Percentiles rank a stretch among this genome's conserved stretches.
Conservation (phyloP, 495 filamentous ascomycete species). For the Collariella sp. region DNA sequence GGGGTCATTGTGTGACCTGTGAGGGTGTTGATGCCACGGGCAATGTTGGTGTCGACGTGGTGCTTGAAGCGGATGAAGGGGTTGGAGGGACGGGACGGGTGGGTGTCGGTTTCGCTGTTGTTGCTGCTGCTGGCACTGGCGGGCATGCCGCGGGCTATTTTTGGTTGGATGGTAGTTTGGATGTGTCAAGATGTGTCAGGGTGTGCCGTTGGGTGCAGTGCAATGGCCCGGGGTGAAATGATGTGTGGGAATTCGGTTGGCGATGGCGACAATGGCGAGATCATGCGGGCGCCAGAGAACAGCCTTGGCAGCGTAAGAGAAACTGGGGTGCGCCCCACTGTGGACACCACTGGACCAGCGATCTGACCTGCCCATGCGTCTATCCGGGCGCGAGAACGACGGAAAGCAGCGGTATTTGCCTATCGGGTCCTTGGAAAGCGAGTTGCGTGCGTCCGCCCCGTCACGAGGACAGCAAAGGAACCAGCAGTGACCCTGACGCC, state of each 20-base stretch:
- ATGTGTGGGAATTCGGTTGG: no score
- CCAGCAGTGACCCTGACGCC: background rate
- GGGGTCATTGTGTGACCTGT: slow-evolving; percentile 8
- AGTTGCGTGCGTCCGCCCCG: background rate
- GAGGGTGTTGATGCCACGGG: slow-evolving; percentile 29
- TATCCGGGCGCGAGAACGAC: background rate
- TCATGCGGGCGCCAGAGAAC: no score
- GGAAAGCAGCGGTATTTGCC: slow-evolving; percentile 2
- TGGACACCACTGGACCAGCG: background rate
- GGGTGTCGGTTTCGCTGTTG: no score
- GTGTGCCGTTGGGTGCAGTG: no score
- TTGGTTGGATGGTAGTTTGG: background rate
- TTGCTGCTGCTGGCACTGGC: slow-evolving; percentile 20
- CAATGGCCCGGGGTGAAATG: background rate
- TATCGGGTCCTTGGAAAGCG: background rate
- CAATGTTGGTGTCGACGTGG: slow-evolving; percentile 33
- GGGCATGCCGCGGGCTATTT: slow-evolving; percentile 9
- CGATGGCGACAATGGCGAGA: no score
- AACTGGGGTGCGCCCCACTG: background rate
- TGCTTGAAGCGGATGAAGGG: slow-evolving; percentile 40
- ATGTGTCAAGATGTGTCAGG: background rate
- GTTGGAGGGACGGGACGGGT: background rate
- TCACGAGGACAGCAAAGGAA: slow-evolving; percentile 6
- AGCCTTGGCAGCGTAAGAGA: no score
- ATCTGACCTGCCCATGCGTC: background rate